A percentile compares a stretch with the other conserved stretches of the same genome.
Evolutionary conservation across 2,329 filamentous ascomycete species (phyloP).

Genomic region (Pezicula radicicola): DNA sequence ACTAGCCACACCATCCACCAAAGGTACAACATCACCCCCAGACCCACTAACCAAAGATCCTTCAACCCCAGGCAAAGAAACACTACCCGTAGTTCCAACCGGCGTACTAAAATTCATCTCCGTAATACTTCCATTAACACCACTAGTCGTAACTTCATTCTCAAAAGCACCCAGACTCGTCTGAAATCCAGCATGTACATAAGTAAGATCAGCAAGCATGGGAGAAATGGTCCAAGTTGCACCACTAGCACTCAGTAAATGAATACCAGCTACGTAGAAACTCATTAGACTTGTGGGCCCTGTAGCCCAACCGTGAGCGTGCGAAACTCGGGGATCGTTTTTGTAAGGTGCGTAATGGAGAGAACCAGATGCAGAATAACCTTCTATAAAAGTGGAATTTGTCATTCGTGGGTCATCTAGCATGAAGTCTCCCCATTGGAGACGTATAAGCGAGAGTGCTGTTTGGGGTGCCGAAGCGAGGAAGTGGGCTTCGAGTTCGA

Average conservation of each 20-base stretch:
- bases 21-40: neutral
- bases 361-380: slow-evolving; percentile 30
- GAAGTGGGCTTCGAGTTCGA: slow-evolving; percentile 43
- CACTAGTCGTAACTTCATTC: slow-evolving; percentile 3
- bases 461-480: slow-evolving; percentile 38
- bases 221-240: slow-evolving; percentile 27
- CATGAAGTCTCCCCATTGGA: slow-evolving; percentile 55
- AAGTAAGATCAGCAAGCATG: slow-evolving; percentile 14
- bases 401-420: slow-evolving; percentile 37
- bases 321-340: slow-evolving; percentile 29
- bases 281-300: slow-evolving; percentile 27
- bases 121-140: neutral
- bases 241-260: slow-evolving; percentile 18
- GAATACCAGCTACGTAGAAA: slow-evolving; percentile 25
- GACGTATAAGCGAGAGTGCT: slow-evolving; percentile 52
- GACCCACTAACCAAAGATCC: neutral
- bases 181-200: slow-evolving; percentile 17
- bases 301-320: slow-evolving; percentile 32
- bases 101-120: neutral
- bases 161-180: slow-evolving; percentile 16
- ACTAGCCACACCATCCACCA: slow-evolving; percentile 2
- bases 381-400: slow-evolving; percentile 33
- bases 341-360: slow-evolving; percentile 33
- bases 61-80: neutral
- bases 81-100: neutral